Evolutionary conservation across 495 filamentous ascomycete genomes (phyloP), one percentile per base, ranked within the genome.

Genomic region (Trichocladium uniseriatum): DNA sequence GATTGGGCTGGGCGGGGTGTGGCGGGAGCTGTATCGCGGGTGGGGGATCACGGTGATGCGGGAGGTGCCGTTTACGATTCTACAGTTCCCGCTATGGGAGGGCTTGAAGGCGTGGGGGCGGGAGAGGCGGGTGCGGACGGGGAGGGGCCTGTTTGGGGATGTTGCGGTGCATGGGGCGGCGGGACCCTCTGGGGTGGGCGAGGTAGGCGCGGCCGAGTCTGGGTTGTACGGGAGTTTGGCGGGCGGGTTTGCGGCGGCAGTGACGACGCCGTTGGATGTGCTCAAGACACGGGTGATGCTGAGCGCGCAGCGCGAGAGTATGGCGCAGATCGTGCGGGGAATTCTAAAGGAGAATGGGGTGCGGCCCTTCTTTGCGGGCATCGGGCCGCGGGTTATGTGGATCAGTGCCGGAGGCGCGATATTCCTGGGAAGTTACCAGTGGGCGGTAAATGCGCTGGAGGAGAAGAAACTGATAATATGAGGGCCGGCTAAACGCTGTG

Each of bases 11-110:
- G 53, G 16, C 6, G 79, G 79, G 13, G 83, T 95, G 21, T 79
- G 87, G 74, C 69, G 78, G 42, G 90, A 95, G 63, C 61, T 98
- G 45, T 98, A 98, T 58, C 77, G 91, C 13, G 92, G 92, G 2
- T 94, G 89, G 74, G 76, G 80, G 0, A 83, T 96, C 52, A 98
- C 92, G 10, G 82, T 98, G 21, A 82, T 95, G 70, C 81, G 92
- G 40, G 92, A 98, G 71, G 94, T 98, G 45, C 92, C 92, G 8
- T 98, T 98, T 55, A 97, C 92, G 6, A 80, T 96, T 10, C 79
- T 98, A 31, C 92, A 98, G 65, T 98, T 98, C 58, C 94, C 92
- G 15, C 75, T 98, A 58, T 98, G 92, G 92, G 92, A 98, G 67
- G 82, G 77, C 2, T 77, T 97, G 70, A 98, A 97, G 74, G 59